phyloP scores from a whole-genome alignment of 2,329 filamentous ascomycete genomes.

The Penicillium olsonii region DNA sequence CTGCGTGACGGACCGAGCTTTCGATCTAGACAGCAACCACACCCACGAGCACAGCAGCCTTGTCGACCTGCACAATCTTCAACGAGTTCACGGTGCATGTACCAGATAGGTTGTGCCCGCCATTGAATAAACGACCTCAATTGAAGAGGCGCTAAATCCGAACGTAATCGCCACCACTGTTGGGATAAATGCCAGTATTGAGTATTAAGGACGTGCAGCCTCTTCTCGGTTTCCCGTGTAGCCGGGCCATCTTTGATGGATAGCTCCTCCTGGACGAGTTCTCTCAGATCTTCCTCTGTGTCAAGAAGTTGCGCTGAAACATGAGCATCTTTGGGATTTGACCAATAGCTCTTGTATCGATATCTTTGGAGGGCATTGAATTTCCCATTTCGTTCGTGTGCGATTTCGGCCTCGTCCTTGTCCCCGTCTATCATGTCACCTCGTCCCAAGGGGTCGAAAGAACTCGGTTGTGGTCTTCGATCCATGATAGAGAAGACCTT shows the following conservation, averaged over 20 bases:
- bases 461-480: too few species aligned
- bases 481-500: too few species aligned
- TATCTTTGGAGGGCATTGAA: not conserved
- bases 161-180: not conserved
- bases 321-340: not conserved
- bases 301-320: not conserved
- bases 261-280: constrained; percentile 2
- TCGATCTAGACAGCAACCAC: not conserved
- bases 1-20: not conserved
- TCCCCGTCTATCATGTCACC: too few species aligned
- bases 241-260: not conserved
- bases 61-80: too few species aligned
- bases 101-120: too few species aligned
- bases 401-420: not conserved
- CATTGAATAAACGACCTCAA: too few species aligned
- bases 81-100: too few species aligned
- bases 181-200: not conserved
- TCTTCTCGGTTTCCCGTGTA: not conserved
- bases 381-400: not conserved
- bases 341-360: not conserved
- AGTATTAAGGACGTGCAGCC: not conserved
- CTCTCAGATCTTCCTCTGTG: not conserved
- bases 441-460: too few species aligned
- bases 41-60: too few species aligned
- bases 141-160: not conserved